phyloP scores from a whole-genome alignment of 1,284 basidiomycete species.

The Apiotrichum mycotoxinovorans region DNA sequence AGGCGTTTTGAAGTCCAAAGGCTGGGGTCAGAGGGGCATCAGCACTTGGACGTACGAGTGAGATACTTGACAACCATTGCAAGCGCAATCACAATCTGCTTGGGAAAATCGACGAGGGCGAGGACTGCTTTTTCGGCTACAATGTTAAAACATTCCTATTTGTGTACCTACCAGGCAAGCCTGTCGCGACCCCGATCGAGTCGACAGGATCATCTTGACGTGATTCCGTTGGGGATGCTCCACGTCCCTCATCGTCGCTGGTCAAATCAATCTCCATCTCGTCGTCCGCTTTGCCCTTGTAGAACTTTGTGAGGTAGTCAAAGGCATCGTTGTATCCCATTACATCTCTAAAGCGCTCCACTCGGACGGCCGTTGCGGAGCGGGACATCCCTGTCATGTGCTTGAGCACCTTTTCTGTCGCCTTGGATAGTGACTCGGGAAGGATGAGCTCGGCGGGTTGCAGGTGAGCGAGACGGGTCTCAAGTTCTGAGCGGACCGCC shows the following conservation, averaged over 20 bases:
- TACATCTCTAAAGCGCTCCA: constrained; percentile 61
- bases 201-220: constrained; percentile 1
- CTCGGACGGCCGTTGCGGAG: constrained; percentile 48
- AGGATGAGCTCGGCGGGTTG: constrained; percentile 80
- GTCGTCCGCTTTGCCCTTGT: constrained; percentile 42
- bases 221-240: neutral
- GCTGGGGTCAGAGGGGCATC: constrained; percentile 33
- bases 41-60: constrained; percentile 41
- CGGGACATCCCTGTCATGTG: constrained; percentile 59
- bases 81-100: constrained; percentile 60
- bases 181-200: constrained; percentile 23
- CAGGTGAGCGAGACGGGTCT: constrained; percentile 73
- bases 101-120: constrained; percentile 67
- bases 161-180: constrained; percentile 24
- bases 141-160: neutral
- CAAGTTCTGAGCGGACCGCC: constrained; percentile 79
- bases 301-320: constrained; percentile 67
- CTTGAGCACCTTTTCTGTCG: constrained; percentile 72
- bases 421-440: constrained; percentile 61
- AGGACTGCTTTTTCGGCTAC: constrained; percentile 39
- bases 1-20: constrained; percentile 71
- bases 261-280: constrained; percentile 36
- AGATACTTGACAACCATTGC: constrained; percentile 76
- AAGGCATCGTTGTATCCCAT: constrained; percentile 72
- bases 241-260: constrained; percentile 19